phyloP scores from a whole-genome alignment of 2,329 filamentous ascomycete species.

The Cercospora sesami region DNA sequence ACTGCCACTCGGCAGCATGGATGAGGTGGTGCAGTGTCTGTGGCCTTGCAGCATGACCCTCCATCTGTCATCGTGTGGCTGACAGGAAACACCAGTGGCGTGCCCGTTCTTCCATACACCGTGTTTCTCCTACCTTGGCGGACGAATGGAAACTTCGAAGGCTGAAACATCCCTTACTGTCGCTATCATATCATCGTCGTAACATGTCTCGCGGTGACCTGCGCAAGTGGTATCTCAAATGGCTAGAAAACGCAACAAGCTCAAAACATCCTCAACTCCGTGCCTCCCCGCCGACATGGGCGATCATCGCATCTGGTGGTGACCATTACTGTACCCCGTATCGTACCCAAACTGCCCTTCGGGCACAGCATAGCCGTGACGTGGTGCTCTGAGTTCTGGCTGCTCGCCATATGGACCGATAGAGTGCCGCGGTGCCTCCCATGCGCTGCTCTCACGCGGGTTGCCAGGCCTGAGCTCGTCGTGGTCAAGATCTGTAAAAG shows the following conservation, averaged over 20 bases:
- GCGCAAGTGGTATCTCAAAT: constrained; percentile 8
- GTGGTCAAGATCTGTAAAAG: constrained; percentile 31
- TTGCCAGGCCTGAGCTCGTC: constrained; percentile 12
- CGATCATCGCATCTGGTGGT: constrained; percentile 9
- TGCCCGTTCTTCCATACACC: not conserved
- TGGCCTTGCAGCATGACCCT: not conserved
- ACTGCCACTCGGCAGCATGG: not conserved
- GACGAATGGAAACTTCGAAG: not conserved
- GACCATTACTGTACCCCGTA: constrained; percentile 40
- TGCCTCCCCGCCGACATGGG: not conserved
- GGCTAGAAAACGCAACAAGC: constrained; percentile 1
- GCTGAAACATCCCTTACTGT: constrained; percentile 7
- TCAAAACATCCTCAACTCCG: not conserved
- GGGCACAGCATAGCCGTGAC: constrained; percentile 45
- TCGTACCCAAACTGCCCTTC: constrained; percentile 49
- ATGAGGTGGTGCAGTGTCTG: not conserved
- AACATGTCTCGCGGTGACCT: constrained; percentile 4
- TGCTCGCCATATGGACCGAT: constrained; percentile 36
- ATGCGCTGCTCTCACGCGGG: constrained; percentile 36
- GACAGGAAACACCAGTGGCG: not conserved
- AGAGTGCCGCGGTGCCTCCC: constrained; percentile 34
- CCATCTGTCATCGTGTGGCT: not conserved
- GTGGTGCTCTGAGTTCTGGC: constrained; percentile 17
- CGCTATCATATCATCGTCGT: constrained; percentile 7
- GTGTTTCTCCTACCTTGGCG: not conserved